These are phyloP conservation scores for Cyclostephanos tholiformis DNA, from an alignment of 108 stramenopile species.

Conservation along the genomic window DNA sequence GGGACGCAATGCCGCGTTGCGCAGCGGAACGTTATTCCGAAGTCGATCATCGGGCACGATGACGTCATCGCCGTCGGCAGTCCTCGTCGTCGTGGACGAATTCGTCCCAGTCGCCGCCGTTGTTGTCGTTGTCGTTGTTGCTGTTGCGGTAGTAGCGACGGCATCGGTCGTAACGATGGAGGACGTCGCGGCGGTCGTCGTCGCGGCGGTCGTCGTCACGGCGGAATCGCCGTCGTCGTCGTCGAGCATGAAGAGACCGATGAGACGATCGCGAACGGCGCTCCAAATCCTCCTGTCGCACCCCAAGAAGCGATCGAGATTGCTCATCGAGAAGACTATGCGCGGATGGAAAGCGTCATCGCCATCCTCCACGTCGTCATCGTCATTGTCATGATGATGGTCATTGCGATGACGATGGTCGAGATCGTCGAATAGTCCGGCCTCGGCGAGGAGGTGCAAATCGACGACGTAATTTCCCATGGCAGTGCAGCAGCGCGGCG, in stretches of 20 bases:
- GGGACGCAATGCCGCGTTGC: conserved; percentile 50
- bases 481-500: conserved; percentile 66
- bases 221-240: no score
- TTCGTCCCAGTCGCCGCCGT: neutral
- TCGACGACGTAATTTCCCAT: conserved; percentile 79
- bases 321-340: conserved; percentile 42
- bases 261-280: conserved; percentile 63
- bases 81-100: conserved; percentile 12
- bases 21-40: conserved; percentile 40
- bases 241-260: conserved; percentile 52
- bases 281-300: conserved; percentile 65
- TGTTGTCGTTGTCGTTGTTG: no score
- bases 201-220: no score
- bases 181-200: no score
- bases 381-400: neutral
- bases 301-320: conserved; percentile 80
- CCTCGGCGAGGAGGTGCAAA: conserved; percentile 72
- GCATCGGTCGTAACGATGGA: no score
- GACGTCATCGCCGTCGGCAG: no score
- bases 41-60: conserved; percentile 32
- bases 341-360: conserved; percentile 53
- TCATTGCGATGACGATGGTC: no score
- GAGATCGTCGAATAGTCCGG: conserved; percentile 63
- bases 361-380: neutral
- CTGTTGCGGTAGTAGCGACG: no score